phyloP scores from a whole-genome alignment of 371 early-diverging fungal genomes.

The Mucor plumbeus region DNA sequence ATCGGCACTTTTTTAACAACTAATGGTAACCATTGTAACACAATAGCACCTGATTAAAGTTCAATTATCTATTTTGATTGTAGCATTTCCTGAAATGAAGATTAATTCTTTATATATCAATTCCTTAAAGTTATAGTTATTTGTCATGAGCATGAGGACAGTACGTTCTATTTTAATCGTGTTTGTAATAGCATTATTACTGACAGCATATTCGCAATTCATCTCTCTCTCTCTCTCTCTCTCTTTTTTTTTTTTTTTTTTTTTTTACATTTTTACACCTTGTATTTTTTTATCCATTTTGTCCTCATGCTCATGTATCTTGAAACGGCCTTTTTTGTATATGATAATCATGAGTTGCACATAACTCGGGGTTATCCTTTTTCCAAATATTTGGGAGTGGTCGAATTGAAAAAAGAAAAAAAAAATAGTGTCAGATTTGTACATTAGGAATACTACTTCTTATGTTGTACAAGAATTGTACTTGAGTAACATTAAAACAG shows the following conservation, averaged over 20 bases:
- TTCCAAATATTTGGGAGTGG: not conserved
- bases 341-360: not conserved
- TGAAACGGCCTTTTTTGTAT: not conserved
- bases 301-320: too few relatives aligned
- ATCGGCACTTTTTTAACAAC: not conserved
- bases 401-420: too few relatives aligned
- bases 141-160: not conserved
- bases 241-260: too few relatives aligned
- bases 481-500: constrained; percentile 1
- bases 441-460: not conserved
- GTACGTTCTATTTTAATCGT: not conserved
- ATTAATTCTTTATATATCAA: constrained; percentile 11
- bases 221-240: too few relatives aligned
- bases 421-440: not conserved
- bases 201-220: not conserved
- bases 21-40: not conserved
- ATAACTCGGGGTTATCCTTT: not conserved
- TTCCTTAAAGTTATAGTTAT: not conserved
- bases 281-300: not conserved
- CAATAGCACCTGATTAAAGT: constrained; percentile 4
- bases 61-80: not conserved
- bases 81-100: constrained; percentile 10
- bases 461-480: not conserved
- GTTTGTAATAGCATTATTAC: not conserved
- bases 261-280: not conserved